Evolutionary conservation across 257 asterid species (phyloP), one percentile per base, ranked within the genome.

Genomic region (Knoxia roxburghii): DNA sequence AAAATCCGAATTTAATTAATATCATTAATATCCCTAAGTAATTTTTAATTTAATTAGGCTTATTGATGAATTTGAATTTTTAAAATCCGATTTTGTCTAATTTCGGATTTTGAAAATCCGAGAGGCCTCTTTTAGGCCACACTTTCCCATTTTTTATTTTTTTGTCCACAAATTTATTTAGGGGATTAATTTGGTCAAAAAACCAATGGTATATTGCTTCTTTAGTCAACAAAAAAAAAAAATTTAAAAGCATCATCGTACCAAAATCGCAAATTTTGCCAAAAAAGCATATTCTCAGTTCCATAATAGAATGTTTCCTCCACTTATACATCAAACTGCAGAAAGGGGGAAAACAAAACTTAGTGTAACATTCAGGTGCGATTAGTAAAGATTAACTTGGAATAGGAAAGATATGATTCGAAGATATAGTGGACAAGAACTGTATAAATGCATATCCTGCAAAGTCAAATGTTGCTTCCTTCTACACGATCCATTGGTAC

Each of bases 281-380:
- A 93, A 62, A 97, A 97, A 67, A 90, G 96, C 66, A 68, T 71
- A 77, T 75, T 76, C 35, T 85, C 92, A 61, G 78, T 81, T 73
- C 96, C 95, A 76, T 80, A 78, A 76, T 90, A 93, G 86, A 90
- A 90, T 56, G 99, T 97, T 81, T 93, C 99, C n/a, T 83, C 99
- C 52, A 93, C 72, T 61, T 85, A 66, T 40, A 93, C 50, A 75
- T 85, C 84, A 72, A 93, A 80, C 99, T 93, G 87, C 87, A 85
- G 53, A 74, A 63, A 21, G 4, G n/a, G n/a, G 12, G 64, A 61
- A 48, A 45, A 67, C n/a, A 50, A 12, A 37, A 15, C 20, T 46
- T 9, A 58, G 30, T 13, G 9, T 54, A 50, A 58, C 60, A 69
- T 58, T 32, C 27, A 18, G 43, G 7, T 62, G 7, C 35, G 9